These are phyloP conservation scores for Phytopythium cucurbitacearum DNA, from an alignment of 352 stramenopile species.

Conservation along the genomic window DNA sequence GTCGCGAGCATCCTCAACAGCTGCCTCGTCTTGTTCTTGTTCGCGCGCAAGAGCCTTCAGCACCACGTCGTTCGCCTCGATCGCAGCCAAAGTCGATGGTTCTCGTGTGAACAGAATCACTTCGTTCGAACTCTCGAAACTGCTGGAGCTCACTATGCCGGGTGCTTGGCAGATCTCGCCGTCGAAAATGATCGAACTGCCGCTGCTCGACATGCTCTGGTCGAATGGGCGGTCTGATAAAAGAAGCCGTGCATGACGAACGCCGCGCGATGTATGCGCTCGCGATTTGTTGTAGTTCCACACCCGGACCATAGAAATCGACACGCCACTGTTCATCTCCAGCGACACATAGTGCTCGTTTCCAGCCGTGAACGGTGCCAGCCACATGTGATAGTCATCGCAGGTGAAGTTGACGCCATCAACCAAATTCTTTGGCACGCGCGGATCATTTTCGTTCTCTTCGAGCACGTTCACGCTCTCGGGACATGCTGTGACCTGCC, in stretches of 20 bases:
- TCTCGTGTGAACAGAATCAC: slow-evolving; percentile 87
- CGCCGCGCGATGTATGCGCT: slow-evolving; percentile 72
- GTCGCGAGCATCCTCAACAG: slow-evolving; percentile 21
- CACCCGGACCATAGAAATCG: slow-evolving; percentile 81
- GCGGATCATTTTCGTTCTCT: slow-evolving; percentile 80
- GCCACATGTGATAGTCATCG: slow-evolving; percentile 91
- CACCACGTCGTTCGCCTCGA: slow-evolving; percentile 57
- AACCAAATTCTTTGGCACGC: slow-evolving; percentile 66
- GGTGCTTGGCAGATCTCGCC: slow-evolving; percentile 79
- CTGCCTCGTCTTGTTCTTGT: slow-evolving; percentile 52
- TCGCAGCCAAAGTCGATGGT: slow-evolving; percentile 46
- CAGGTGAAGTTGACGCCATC: slow-evolving; percentile 87
- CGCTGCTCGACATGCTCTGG: neutral
- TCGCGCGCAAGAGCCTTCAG: slow-evolving; percentile 18
- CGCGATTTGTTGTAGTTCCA: slow-evolving; percentile 94
- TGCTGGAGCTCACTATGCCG: slow-evolving; percentile 46
- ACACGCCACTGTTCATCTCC: slow-evolving; percentile 25
- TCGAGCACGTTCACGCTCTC: slow-evolving; percentile 87
- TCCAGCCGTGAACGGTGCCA: slow-evolving; percentile 71
- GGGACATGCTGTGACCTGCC: slow-evolving; percentile 59
- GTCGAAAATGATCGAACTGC: slow-evolving; percentile 64
- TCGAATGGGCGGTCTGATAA: slow-evolving; percentile 12
- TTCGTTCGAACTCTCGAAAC: slow-evolving; percentile 61
- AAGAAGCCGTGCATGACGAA: slow-evolving; percentile 48
- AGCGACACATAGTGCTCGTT: slow-evolving; percentile 54